These are phyloP conservation scores for Noccaea caerulescens DNA, from an alignment of 345 rosid species.

Conservation along the genomic window DNA sequence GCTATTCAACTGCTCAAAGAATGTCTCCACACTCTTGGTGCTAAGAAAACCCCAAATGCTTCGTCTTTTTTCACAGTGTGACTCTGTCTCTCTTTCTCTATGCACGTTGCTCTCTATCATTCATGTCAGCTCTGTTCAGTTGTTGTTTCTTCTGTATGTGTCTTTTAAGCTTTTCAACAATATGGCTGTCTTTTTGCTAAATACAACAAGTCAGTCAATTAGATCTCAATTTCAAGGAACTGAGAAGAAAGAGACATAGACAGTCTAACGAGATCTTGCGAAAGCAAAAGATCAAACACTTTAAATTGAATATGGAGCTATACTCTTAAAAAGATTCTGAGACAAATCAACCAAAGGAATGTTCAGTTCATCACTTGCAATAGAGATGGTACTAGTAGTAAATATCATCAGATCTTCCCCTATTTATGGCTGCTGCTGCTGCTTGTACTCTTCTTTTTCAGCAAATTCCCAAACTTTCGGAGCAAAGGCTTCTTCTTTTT, in stretches of 20 bases:
- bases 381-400: not conserved
- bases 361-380: slow-evolving; percentile 2
- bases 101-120: not conserved
- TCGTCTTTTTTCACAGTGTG: not conserved
- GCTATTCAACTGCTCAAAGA: not conserved
- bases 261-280: not conserved
- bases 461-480: slow-evolving; percentile 82
- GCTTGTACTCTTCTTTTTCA: slow-evolving; percentile 73
- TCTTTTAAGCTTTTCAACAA: not conserved
- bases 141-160: not conserved
- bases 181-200: not conserved
- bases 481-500: slow-evolving; percentile 95
- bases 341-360: slow-evolving; percentile 30
- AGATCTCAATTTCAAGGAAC: not conserved
- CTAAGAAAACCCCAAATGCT: not conserved
- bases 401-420: not conserved
- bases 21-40: not conserved
- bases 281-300: slow-evolving; percentile 20
- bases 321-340: slow-evolving; percentile 21
- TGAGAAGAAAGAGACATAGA: not conserved
- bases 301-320: slow-evolving; percentile 8
- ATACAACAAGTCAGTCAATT: not conserved
- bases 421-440: slow-evolving; percentile 61
- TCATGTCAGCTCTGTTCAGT: not conserved
- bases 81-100: not conserved